Percentiles rank a stretch among this genome's conserved stretches.
Conservation (phyloP, 495 filamentous ascomycete genomes). For the Astrocystis sublimbata region DNA sequence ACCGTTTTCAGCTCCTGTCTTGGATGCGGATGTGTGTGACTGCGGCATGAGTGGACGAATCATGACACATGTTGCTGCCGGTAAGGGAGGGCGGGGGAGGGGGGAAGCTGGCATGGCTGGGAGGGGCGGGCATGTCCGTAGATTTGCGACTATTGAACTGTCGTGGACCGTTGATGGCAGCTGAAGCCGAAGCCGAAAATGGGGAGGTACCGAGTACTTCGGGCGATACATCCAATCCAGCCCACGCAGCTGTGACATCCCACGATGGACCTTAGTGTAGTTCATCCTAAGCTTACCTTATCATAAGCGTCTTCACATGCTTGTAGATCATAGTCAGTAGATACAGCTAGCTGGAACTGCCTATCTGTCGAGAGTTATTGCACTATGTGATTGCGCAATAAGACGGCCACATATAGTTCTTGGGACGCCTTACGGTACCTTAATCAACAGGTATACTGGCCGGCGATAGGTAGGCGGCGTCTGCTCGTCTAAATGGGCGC, state of each 20-base stretch:
- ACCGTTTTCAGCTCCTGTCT: conserved; percentile 8
- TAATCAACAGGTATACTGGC: not conserved
- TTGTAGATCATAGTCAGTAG: too few species aligned
- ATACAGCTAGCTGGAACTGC: too few species aligned
- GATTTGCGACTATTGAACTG: conserved; percentile 15
- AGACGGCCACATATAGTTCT: too few species aligned
- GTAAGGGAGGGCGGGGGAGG: not conserved
- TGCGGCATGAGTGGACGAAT: not conserved
- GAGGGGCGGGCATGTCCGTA: conserved; percentile 16
- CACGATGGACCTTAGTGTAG: too few species aligned
- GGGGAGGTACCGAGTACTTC: not conserved
- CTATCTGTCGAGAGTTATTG: too few species aligned
- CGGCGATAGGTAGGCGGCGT: not conserved
- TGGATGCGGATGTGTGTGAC: conserved; percentile 7
- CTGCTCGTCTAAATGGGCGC: conserved; percentile 11
- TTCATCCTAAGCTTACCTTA: too few species aligned
- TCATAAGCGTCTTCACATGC: too few species aligned
- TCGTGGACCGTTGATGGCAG: conserved; percentile 1
- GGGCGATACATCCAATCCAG: too few species aligned
- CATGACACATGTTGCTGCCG: not conserved
- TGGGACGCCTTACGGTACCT: not conserved
- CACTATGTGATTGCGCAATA: too few species aligned
- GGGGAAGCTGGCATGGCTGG: not conserved
- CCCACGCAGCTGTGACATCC: too few species aligned
- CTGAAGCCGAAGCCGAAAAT: too few species aligned